Percentiles rank a stretch among this genome's conserved stretches.
phyloP scores from a whole-genome alignment of 75 land plant genomes.

The Picea sitchensis region DNA sequence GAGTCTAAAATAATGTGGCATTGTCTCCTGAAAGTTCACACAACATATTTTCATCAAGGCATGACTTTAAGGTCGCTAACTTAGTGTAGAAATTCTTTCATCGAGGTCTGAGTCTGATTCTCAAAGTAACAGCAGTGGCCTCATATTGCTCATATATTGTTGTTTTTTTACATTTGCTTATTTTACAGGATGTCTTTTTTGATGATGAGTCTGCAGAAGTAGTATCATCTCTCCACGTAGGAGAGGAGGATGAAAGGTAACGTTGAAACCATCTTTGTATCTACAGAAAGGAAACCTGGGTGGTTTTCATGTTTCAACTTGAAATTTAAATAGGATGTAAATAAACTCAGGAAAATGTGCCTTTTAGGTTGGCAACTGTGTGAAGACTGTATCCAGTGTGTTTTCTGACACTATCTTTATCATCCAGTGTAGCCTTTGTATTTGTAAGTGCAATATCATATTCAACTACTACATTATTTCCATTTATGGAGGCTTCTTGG shows the following conservation, averaged over 20 bases:
- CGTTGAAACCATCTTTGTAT: background rate
- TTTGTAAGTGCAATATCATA: background rate
- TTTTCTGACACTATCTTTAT: background rate
- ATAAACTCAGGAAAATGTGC: background rate
- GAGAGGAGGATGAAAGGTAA: slow-evolving; percentile 90
- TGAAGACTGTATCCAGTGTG: background rate
- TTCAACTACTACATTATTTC: background rate
- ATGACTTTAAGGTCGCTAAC: background rate
- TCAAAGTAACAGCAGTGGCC: background rate
- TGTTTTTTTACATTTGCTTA: background rate
- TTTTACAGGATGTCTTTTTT: slow-evolving; percentile 91
- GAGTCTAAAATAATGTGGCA: background rate
- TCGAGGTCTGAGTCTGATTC: background rate
- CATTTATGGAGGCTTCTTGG: background rate
- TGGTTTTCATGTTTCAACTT: background rate
- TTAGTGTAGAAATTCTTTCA: background rate
- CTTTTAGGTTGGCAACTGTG: background rate
- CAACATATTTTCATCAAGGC: background rate
- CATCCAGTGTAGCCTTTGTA: background rate
- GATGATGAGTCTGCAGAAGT: slow-evolving; percentile 99
- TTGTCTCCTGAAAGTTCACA: background rate
- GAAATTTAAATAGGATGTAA: background rate
- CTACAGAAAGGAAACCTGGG: background rate
- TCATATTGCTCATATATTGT: background rate
- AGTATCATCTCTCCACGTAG: slow-evolving; percentile 81